These are phyloP conservation scores for Solanum bulbocastanum DNA, from an alignment of 257 asterid genomes.

Conservation along the genomic window DNA sequence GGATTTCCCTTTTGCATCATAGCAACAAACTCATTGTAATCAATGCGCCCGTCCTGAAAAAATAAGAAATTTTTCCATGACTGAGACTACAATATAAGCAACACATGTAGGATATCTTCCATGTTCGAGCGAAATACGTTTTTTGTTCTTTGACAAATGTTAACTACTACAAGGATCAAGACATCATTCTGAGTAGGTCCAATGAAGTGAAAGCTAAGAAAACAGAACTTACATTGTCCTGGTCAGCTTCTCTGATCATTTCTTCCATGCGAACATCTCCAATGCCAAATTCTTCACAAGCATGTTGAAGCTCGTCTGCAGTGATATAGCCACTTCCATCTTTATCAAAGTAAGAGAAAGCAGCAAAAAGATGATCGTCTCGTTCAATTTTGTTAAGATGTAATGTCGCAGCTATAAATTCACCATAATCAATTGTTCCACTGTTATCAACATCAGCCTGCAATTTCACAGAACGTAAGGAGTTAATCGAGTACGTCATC, in stretches of 20 bases:
- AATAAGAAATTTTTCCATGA: background rate
- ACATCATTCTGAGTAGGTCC: background rate
- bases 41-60: conserved; percentile 69
- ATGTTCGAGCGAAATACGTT: background rate
- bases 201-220: background rate
- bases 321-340: conserved; percentile 16
- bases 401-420: conserved; percentile 80
- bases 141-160: background rate
- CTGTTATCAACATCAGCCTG: conserved; percentile 91
- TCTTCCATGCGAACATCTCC: conserved; percentile 77
- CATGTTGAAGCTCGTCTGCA: conserved; percentile 16
- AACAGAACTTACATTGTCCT: conserved; percentile 55
- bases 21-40: conserved; percentile 37
- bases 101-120: background rate
- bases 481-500: background rate
- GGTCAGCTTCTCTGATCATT: conserved; percentile 80
- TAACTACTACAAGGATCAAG: background rate
- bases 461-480: conserved; percentile 7
- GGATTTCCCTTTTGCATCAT: conserved; percentile 40
- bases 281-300: conserved; percentile 27
- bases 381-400: conserved; percentile 75
- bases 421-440: conserved; percentile 84
- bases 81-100: background rate
- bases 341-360: conserved; percentile 12
- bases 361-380: conserved; percentile 28